These are phyloP conservation scores for Termitomyces sp. DNA, from an alignment of 768 basidiomycete species.

Conservation along the genomic window DNA sequence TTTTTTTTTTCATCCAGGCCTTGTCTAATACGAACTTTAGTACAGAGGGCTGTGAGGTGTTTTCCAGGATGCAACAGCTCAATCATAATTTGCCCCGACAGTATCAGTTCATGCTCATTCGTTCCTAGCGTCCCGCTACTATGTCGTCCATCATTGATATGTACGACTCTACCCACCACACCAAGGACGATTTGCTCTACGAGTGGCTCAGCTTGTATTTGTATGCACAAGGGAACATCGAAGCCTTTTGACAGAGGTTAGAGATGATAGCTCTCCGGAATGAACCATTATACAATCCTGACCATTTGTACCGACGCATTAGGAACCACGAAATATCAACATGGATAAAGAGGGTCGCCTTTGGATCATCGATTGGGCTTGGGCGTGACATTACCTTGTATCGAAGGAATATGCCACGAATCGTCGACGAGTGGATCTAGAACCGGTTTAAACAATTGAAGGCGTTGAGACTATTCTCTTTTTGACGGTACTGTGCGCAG, in stretches of 20 bases:
- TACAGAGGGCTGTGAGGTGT: conserved; percentile 33
- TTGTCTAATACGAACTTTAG: conserved; percentile 26
- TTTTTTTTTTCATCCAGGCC: conserved; percentile 36
- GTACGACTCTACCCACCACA: conserved; percentile 1
- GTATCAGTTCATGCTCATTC: conserved; percentile 30
- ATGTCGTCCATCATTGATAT: conserved; percentile 16
- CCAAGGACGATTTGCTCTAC: conserved; percentile 7
- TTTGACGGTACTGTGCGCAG: too few species aligned
- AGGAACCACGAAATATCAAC: too few species aligned
- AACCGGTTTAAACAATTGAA: too few species aligned
- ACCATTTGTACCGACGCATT: too few species aligned
- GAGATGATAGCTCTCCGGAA: too few species aligned
- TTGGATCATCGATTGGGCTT: too few species aligned
- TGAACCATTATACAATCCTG: too few species aligned
- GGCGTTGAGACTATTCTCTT: too few species aligned
- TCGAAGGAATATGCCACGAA: too few species aligned
- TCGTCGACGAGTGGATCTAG: too few species aligned
- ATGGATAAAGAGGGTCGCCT: too few species aligned
- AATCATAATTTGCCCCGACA: conserved; percentile 20
- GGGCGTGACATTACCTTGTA: too few species aligned
- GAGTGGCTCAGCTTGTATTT: conserved; percentile 45
- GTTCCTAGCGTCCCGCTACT: conserved; percentile 21
- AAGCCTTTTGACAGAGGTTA: conserved; percentile 19
- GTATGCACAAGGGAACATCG: conserved; percentile 44
- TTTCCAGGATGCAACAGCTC: conserved; percentile 31